Evolutionary conservation across 192 early-diverging fungal species (phyloP).

Genomic region (Entomortierella chlamydospora): DNA sequence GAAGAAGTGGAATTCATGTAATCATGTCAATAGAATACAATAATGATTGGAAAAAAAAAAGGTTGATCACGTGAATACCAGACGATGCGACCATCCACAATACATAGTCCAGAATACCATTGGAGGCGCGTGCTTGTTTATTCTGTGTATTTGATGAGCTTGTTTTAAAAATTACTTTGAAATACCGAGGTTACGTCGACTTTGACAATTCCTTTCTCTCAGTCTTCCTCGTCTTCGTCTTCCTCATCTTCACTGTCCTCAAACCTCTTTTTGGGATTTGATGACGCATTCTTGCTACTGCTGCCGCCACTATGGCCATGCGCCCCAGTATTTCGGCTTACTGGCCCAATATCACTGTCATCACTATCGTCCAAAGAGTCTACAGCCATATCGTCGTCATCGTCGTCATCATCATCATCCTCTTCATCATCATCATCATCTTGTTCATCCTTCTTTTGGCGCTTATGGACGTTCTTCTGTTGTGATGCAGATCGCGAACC

Average conservation of each 20-base stretch:
- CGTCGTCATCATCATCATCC: constrained; percentile 44
- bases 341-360: constrained; percentile 38
- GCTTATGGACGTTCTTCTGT: constrained; percentile 30
- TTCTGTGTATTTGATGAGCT: no score
- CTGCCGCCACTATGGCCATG: constrained; percentile 1
- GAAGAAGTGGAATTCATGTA: no score
- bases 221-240: constrained; percentile 48
- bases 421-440: constrained; percentile 43
- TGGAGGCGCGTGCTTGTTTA: no score
- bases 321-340: constrained; percentile 1
- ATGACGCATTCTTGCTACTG: constrained; percentile 18
- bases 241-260: constrained; percentile 43
- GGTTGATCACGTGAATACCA: no score
- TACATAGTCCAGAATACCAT: no score
- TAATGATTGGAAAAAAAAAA: no score
- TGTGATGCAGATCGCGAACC: constrained; percentile 37
- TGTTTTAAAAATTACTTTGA: no score
- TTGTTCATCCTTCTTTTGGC: constrained; percentile 45
- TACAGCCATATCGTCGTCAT: constrained; percentile 45
- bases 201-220: no score
- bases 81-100: no score
- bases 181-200: no score
- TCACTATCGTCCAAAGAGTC: constrained; percentile 47
- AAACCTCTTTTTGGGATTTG: constrained; percentile 32
- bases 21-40: no score